Conservation (phyloP, 2,329 filamentous ascomycete species). For the Apiospora pterosperma region DNA sequence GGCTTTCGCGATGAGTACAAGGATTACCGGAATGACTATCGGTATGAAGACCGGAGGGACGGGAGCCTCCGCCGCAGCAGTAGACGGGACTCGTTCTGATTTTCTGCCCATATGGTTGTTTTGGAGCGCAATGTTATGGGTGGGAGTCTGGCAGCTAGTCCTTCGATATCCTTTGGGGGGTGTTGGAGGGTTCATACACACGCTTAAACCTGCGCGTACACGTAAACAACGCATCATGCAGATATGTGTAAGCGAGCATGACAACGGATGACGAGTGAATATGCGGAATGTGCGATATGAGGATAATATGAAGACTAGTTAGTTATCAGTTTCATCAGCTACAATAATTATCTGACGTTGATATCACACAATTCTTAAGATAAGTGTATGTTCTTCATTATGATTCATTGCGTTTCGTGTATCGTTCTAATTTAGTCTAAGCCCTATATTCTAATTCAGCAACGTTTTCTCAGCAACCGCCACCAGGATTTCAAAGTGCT, state of each 20-base stretch:
- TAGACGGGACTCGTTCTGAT: constrained; percentile 22
- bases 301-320: too few relatives aligned
- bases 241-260: not conserved
- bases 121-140: not conserved
- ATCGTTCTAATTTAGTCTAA: not conserved
- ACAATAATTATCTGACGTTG: not conserved
- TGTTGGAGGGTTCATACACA: too few relatives aligned
- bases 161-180: too few relatives aligned
- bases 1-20: constrained; percentile 15
- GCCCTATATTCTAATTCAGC: not conserved
- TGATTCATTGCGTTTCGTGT: not conserved
- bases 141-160: not conserved
- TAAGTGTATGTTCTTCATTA: not conserved
- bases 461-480: constrained; percentile 56
- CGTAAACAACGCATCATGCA: not conserved
- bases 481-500: constrained; percentile 73
- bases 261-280: not conserved
- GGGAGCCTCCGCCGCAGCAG: constrained; percentile 13
- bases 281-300: too few relatives aligned
- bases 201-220: not conserved
- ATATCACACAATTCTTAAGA: not conserved
- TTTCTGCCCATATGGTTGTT: not conserved
- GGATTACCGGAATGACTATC: constrained; percentile 10
- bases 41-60: constrained; percentile 13
- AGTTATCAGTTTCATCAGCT: not conserved